Conservation (phyloP, 2,329 filamentous ascomycete genomes). For the Byssochlamys sp. region DNA sequence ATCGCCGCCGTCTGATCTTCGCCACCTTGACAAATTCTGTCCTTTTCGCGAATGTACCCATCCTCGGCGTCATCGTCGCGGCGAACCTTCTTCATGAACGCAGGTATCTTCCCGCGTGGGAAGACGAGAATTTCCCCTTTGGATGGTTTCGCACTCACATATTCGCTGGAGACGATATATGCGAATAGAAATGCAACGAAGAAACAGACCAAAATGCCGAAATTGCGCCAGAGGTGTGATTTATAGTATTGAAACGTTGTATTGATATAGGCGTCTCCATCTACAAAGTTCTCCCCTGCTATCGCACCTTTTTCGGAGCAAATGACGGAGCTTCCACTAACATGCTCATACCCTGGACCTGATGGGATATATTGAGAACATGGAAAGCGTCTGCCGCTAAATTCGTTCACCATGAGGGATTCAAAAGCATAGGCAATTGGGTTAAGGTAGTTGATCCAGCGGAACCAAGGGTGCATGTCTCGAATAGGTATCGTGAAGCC, state of each 20-base stretch:
- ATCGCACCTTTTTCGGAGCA: constrained; percentile 53
- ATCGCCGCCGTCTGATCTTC: constrained; percentile 37
- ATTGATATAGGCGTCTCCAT: constrained; percentile 50
- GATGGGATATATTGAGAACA: constrained; percentile 32
- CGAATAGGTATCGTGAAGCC: constrained; percentile 36
- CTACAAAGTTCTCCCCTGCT: constrained; percentile 43
- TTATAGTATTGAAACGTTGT: constrained; percentile 49
- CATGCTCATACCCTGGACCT: constrained; percentile 2
- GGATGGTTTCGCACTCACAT: constrained; percentile 51
- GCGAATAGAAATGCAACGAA: constrained; percentile 50
- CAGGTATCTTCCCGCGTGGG: constrained; percentile 55
- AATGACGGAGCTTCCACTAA: constrained; percentile 34
- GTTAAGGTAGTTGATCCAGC: constrained; percentile 75
- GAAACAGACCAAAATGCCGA: constrained; percentile 60
- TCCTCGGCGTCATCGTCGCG: constrained; percentile 18
- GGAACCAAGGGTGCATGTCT: constrained; percentile 69
- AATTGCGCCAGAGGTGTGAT: constrained; percentile 56
- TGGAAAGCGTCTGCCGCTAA: constrained; percentile 47
- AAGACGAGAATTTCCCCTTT: constrained; percentile 71
- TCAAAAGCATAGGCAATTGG: constrained; percentile 75
- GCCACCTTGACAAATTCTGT: constrained; percentile 12
- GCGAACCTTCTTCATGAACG: constrained; percentile 14
- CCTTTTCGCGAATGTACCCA: not conserved
- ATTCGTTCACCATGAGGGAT: constrained; percentile 74
- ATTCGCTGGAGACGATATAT: constrained; percentile 57